A percentile compares a stretch with the other conserved stretches of the same genome.
These are phyloP conservation scores for Quercus tomentella DNA, from an alignment of 331 rosid species.

Conservation along the genomic window DNA sequence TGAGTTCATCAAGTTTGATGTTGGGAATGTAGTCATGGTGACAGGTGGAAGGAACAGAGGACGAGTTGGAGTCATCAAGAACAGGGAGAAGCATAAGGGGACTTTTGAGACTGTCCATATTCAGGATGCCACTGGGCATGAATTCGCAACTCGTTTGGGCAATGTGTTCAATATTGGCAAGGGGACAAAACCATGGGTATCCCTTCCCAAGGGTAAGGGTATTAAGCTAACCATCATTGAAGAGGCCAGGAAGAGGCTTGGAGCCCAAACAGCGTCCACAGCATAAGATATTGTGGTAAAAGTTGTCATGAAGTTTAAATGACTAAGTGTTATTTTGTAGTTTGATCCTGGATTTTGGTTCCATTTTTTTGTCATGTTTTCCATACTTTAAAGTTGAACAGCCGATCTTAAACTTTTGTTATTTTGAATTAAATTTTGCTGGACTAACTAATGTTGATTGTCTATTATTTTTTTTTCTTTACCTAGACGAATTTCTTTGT, in stretches of 20 bases:
- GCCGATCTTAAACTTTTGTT: not conserved
- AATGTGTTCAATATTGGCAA: slow-evolving; percentile 71
- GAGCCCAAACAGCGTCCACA: slow-evolving; percentile 27
- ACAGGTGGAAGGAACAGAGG: slow-evolving; percentile 79
- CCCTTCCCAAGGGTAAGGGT: slow-evolving; percentile 84
- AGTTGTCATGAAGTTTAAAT: not conserved
- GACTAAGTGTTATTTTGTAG: not conserved
- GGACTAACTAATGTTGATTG: not conserved
- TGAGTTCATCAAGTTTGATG: slow-evolving; percentile 70
- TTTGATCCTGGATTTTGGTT: not conserved
- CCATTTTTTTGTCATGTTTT: not conserved
- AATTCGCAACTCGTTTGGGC: slow-evolving; percentile 66
- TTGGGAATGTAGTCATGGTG: slow-evolving; percentile 72
- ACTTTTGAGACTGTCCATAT: slow-evolving; percentile 65
- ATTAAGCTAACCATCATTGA: slow-evolving; percentile 64
- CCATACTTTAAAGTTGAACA: not conserved
- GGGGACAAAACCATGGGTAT: slow-evolving; percentile 66
- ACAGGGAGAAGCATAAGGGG: slow-evolving; percentile 69
- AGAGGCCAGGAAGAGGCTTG: slow-evolving; percentile 68
- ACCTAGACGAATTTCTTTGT: not conserved
- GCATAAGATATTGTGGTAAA: not conserved
- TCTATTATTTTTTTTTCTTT: not conserved
- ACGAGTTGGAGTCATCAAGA: slow-evolving; percentile 74
- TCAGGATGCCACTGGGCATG: slow-evolving; percentile 70
- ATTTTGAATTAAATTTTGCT: not conserved